phyloP scores from a whole-genome alignment of 2,329 filamentous ascomycete genomes.

The Albifimbria verrucaria region DNA sequence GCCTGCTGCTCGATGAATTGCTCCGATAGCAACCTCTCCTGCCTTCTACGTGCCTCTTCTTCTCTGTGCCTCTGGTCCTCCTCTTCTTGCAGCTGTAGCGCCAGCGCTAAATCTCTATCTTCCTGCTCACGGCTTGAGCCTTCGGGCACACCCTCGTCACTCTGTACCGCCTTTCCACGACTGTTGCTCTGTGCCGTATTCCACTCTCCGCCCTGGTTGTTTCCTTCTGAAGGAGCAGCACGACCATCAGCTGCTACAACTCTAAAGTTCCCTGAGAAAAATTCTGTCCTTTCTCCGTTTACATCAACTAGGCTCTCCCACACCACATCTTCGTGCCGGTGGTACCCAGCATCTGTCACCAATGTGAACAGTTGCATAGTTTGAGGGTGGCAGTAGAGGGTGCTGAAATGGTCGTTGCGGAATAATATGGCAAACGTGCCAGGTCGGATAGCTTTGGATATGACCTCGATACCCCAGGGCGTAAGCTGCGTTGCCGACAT shows the following conservation, averaged over 20 bases:
- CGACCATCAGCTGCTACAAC: conserved; percentile 60
- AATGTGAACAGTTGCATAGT: conserved; percentile 74
- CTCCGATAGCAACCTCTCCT: conserved; percentile 67
- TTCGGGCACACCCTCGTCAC: conserved; percentile 21
- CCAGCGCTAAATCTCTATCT: conserved; percentile 83
- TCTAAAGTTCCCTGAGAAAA: conserved; percentile 87
- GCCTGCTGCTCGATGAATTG: conserved; percentile 67
- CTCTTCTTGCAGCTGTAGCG: conserved; percentile 90
- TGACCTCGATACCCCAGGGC: conserved; percentile 70
- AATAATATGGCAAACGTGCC: conserved; percentile 89
- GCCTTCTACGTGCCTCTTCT: conserved; percentile 57
- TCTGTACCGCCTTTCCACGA: conserved; percentile 23
- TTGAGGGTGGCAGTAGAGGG: conserved; percentile 82
- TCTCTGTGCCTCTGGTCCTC: conserved; percentile 78
- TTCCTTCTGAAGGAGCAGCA: conserved; percentile 11
- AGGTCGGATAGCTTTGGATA: conserved; percentile 66
- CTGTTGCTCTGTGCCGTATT: conserved; percentile 45
- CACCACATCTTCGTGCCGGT: conserved; percentile 82
- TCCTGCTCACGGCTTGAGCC: conserved; percentile 61
- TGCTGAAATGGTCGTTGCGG: conserved; percentile 96
- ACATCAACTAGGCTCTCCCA: conserved; percentile 94
- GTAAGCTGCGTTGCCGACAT: conserved; percentile 86
- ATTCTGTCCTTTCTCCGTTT: conserved; percentile 76
- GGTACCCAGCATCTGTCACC: conserved; percentile 91
- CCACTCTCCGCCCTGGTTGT: conserved; percentile 42